Evolutionary conservation across 257 asterid species (phyloP), one percentile per base, ranked within the genome.

Genomic region (Scutellaria baicalensis): DNA sequence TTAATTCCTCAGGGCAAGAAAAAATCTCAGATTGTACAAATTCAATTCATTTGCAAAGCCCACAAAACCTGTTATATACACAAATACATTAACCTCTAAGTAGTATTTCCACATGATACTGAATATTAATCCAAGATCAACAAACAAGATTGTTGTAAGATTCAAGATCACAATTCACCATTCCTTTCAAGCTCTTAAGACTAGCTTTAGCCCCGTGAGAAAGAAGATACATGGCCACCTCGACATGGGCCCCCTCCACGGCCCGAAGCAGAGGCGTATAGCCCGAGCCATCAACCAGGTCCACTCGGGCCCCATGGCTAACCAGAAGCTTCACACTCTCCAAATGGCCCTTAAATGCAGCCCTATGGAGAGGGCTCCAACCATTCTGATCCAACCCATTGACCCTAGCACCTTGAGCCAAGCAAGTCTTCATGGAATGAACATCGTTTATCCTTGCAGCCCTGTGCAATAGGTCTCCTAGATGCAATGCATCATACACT

Each of bases 321-420:
- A 89, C 47, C 69, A 91, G 61, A 17, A 80, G 63, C 79, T 78
- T 80, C 10, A 83, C 90, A 65, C 88, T 76, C 74, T 91, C 95
- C 54, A 85, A 11, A 56, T 77, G 60, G 49, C 95, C 97, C 72
- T 87, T 91, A 48, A 83, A 89, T 0, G 88, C 84, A 0, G 96
- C 93, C 42, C 91, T 79, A n/a, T 91, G 96, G 79, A 91, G 60
- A 11, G 95, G 84, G 0, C 83, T 84, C 97, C 96, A 91, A 1
- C 95, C 97, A 36, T 89, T 89, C 54, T 89, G 95, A 73, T 91
- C 97, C 39, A 55, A 66, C 1, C 86, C 88, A 8, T 87, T 80
- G 35, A 83, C 88, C 27, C 80, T 74, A 1, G 90, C 90, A 38
- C 96, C 95, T 27, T 79, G 80, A 1, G 77, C 83, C 36, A 91